These are phyloP conservation scores for Linderniella brevidens DNA, from an alignment of 257 asterid genomes.

Conservation along the genomic window DNA sequence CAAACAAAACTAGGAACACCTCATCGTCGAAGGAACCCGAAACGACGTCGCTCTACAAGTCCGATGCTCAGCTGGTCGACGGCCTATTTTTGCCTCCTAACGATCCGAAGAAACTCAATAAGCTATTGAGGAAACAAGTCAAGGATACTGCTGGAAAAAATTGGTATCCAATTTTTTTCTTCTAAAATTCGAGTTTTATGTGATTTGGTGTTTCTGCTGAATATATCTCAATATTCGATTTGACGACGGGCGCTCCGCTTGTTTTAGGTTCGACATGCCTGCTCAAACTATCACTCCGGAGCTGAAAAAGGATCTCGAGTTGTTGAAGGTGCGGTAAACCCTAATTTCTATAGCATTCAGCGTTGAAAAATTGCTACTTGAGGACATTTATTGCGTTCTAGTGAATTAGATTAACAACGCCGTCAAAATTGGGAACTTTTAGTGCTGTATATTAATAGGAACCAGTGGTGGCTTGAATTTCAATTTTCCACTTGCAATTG, in stretches of 20 bases:
- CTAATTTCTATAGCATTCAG: not conserved
- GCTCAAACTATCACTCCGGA: constrained; percentile 81
- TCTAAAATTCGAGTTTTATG: not conserved
- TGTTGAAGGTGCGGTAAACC: constrained; percentile 41
- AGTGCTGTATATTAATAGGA: too few relatives aligned
- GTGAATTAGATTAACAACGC: too few relatives aligned
- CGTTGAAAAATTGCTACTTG: not conserved
- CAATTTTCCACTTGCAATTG: too few relatives aligned
- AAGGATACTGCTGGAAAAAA: constrained; percentile 81
- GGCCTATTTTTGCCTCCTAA: constrained; percentile 83
- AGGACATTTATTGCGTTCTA: not conserved
- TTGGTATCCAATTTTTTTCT: constrained; percentile 25
- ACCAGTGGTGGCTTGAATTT: too few relatives aligned
- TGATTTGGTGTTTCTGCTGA: not conserved
- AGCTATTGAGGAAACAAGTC: constrained; percentile 43
- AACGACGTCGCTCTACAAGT: constrained; percentile 20
- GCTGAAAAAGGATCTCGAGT: constrained; percentile 70
- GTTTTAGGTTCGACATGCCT: constrained; percentile 81
- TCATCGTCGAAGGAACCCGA: constrained; percentile 4
- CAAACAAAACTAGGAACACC: constrained; percentile 9
- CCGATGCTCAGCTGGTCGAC: constrained; percentile 46
- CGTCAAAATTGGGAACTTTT: too few relatives aligned
- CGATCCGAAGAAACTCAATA: constrained; percentile 58
- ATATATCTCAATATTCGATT: constrained; percentile 1
- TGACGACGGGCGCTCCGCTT: constrained; percentile 5